phyloP scores from a whole-genome alignment of 2,329 filamentous ascomycete species.

The Endocalyx cinctus region DNA sequence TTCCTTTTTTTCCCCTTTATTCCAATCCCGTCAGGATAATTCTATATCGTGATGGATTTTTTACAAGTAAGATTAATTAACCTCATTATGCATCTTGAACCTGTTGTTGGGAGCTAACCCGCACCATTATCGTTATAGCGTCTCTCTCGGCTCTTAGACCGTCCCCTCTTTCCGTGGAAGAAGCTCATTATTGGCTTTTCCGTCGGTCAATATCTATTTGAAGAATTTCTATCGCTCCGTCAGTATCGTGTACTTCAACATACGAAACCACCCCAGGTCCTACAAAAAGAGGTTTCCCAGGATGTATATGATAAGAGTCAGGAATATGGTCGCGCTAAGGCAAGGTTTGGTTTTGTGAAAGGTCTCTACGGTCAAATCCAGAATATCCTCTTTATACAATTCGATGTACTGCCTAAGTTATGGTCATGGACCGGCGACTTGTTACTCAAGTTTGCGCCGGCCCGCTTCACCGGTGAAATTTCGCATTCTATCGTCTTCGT shows the following conservation, averaged over 20 bases:
- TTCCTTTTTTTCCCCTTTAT: slow-evolving; percentile 12
- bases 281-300: slow-evolving; percentile 82
- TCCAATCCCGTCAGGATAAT: too few species aligned
- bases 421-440: slow-evolving; percentile 78
- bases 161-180: slow-evolving; percentile 96
- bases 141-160: slow-evolving; percentile 82
- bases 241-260: slow-evolving; percentile 85
- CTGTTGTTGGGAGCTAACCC: too few species aligned
- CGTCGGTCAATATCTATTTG: slow-evolving; percentile 82
- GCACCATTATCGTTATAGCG: too few species aligned
- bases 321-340: slow-evolving; percentile 94
- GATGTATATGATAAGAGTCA: slow-evolving; percentile 93
- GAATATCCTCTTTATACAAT: slow-evolving; percentile 84
- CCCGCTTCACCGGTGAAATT: slow-evolving; percentile 84
- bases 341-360: slow-evolving; percentile 78
- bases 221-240: slow-evolving; percentile 81
- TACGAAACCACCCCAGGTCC: slow-evolving; percentile 76
- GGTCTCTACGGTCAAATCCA: slow-evolving; percentile 82
- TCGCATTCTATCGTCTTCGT: slow-evolving; percentile 90
- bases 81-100: too few species aligned
- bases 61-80: too few species aligned
- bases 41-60: too few species aligned
- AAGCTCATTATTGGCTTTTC: slow-evolving; percentile 92
- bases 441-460: slow-evolving; percentile 69
- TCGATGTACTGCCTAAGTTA: slow-evolving; percentile 83